Percentiles rank a stretch among this genome's conserved stretches.
Conservation (phyloP, 1,139 yeast species). For the Yamadazyma triangularis region DNA sequence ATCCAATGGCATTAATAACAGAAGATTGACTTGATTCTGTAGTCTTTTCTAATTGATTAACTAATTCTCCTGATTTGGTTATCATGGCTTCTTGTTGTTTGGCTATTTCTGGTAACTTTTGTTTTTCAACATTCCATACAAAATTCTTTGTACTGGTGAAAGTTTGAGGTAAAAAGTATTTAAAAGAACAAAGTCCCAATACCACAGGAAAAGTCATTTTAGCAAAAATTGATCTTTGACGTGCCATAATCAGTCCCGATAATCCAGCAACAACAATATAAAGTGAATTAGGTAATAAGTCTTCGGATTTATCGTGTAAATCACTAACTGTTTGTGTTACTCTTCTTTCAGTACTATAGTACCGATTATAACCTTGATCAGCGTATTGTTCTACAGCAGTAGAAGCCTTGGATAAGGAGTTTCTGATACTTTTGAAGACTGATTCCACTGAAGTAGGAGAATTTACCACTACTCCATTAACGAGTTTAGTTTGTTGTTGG, state of each 20-base stretch:
- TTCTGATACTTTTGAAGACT: slow-evolving; percentile 45
- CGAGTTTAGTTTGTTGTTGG: slow-evolving; percentile 50
- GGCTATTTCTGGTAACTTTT: slow-evolving; percentile 62
- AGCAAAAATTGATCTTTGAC: slow-evolving; percentile 60
- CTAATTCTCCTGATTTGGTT: slow-evolving; percentile 42
- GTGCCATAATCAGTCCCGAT: slow-evolving; percentile 76
- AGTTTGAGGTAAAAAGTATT: slow-evolving; percentile 74
- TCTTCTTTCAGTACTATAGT: slow-evolving; percentile 58
- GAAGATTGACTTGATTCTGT: slow-evolving; percentile 35
- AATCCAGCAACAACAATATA: slow-evolving; percentile 72
- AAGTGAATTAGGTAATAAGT: slow-evolving; percentile 68
- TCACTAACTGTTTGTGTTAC: slow-evolving; percentile 64
- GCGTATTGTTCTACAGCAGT: slow-evolving; percentile 17
- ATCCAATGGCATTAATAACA: slow-evolving; percentile 35
- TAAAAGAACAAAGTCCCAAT: slow-evolving; percentile 68
- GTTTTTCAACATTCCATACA: slow-evolving; percentile 63
- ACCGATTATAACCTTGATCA: slow-evolving; percentile 40
- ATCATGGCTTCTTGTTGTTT: slow-evolving; percentile 53
- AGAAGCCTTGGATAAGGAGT: slow-evolving; percentile 15
- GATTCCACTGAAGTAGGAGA: slow-evolving; percentile 48
- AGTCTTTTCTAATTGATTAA: slow-evolving; percentile 36
- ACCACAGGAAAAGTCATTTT: slow-evolving; percentile 59
- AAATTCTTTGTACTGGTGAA: slow-evolving; percentile 59
- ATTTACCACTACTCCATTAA: slow-evolving; percentile 58
- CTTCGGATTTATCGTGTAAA: slow-evolving; percentile 70